phyloP scores from a whole-genome alignment of 257 asterid species.

The Nicotiana paniculata region DNA sequence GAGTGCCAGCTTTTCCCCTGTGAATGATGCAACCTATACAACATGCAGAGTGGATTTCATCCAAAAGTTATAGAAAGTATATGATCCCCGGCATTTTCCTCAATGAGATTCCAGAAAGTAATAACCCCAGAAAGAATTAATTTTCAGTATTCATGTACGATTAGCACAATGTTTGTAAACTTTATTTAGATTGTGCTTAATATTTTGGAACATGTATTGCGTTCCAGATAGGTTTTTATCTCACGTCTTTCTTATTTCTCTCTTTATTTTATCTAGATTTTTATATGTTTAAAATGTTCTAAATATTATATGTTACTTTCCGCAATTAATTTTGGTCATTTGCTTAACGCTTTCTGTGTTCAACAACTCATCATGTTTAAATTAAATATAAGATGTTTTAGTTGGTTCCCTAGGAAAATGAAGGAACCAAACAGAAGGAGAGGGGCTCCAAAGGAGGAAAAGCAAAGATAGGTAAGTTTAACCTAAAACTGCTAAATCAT shows the following conservation, averaged over 20 bases:
- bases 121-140: not conserved
- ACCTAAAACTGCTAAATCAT: no score
- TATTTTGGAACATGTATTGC: not conserved
- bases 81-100: not conserved
- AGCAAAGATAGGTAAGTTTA: no score
- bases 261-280: not conserved
- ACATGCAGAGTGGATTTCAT: not conserved
- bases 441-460: no score
- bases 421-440: no score
- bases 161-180: not conserved
- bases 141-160: not conserved
- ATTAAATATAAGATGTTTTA: no score
- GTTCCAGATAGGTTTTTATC: not conserved
- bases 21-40: constrained; percentile 63
- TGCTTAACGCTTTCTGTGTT: no score
- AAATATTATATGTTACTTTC: not conserved
- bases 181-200: not conserved
- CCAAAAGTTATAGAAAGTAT: not conserved
- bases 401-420: no score
- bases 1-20: constrained; percentile 63
- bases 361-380: no score
- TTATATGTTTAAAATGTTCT: not conserved
- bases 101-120: not conserved
- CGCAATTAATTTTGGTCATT: no score
- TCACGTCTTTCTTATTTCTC: not conserved